phyloP scores from a whole-genome alignment of 345 rosid genomes.

The Citrus sinensis region DNA sequence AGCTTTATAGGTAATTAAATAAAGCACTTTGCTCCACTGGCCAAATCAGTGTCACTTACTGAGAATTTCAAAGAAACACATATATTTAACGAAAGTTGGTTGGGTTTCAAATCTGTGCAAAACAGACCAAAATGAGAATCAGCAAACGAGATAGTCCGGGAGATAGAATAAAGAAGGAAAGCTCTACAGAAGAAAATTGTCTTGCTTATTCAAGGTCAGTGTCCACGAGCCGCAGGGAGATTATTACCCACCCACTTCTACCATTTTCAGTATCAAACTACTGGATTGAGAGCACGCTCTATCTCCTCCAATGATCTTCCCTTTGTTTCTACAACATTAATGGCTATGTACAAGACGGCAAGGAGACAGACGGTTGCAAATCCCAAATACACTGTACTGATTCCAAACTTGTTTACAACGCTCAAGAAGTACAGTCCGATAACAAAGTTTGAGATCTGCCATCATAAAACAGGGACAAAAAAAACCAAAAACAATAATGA shows the following conservation, averaged over 20 bases:
- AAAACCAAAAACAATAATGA: neutral
- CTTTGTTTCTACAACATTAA: constrained; percentile 88
- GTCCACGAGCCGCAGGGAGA: neutral
- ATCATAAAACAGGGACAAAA: neutral
- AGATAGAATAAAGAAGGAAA: neutral
- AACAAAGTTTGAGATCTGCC: constrained; percentile 86
- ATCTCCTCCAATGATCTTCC: constrained; percentile 95
- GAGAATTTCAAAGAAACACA: neutral
- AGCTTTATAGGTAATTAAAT: neutral
- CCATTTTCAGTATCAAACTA: constrained; percentile 21
- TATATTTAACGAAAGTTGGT: neutral
- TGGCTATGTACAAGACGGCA: constrained; percentile 74
- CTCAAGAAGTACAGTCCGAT: constrained; percentile 93
- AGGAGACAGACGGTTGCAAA: constrained; percentile 74
- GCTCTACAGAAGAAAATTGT: neutral
- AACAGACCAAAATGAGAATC: neutral
- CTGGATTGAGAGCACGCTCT: constrained; percentile 70
- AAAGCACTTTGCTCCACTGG: neutral
- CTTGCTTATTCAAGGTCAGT: neutral
- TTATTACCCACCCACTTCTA: constrained; percentile 11
- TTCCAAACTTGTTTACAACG: constrained; percentile 82
- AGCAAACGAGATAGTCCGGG: neutral
- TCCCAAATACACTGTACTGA: constrained; percentile 89
- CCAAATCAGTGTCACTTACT: neutral
- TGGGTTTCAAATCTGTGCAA: neutral